Evolutionary conservation across 2,329 filamentous ascomycete species (phyloP).

Genomic region (Cytospora leucostoma): DNA sequence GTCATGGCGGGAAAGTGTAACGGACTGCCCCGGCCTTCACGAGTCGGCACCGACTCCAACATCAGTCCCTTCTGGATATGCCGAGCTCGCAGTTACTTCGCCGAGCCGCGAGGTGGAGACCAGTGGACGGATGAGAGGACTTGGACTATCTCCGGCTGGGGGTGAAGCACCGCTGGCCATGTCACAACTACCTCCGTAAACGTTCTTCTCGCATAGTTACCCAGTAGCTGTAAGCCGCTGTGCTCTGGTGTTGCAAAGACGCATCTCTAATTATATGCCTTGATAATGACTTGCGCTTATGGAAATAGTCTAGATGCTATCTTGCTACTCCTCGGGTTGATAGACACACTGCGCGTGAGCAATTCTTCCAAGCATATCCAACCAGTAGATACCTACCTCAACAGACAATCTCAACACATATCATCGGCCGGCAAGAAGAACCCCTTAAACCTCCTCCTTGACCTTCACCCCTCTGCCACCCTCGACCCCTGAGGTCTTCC

Average conservation of each 20-base stretch:
- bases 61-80: constrained; percentile 33
- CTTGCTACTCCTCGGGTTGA: not conserved
- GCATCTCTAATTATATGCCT: too few species aligned
- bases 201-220: too few species aligned
- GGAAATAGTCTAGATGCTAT: not conserved
- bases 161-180: too few species aligned
- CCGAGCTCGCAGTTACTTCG: too few species aligned
- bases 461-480: not conserved
- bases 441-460: constrained; percentile 8
- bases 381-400: not conserved
- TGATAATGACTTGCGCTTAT: too few species aligned
- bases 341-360: not conserved
- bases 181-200: too few species aligned
- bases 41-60: constrained; percentile 38
- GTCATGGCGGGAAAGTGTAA: constrained; percentile 40
- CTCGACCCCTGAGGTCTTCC: not conserved
- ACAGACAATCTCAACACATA: not conserved
- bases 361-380: not conserved
- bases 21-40: constrained; percentile 35
- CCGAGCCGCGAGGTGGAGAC: constrained; percentile 32
- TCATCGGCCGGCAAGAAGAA: not conserved
- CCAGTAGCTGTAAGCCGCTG: too few species aligned
- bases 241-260: too few species aligned
- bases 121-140: constrained; percentile 23
- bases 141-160: too few species aligned